Evolutionary conservation across 1,284 basidiomycete genomes (phyloP), one percentile per base, ranked within the genome.

Genomic region (Trametes sp.): DNA sequence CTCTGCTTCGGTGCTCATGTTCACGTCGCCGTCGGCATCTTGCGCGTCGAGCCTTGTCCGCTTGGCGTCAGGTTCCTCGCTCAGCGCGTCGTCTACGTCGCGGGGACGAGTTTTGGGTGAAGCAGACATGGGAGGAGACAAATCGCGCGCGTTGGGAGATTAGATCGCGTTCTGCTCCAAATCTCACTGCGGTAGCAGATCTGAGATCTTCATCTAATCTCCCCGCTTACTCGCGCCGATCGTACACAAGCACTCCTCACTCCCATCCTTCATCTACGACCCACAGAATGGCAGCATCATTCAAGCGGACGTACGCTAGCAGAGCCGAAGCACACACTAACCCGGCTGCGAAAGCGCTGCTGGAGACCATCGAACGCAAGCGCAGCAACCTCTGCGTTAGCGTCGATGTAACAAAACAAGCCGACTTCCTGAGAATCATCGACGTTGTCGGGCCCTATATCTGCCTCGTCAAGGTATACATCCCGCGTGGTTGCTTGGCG

Each of bases 381-480:
- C 83, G 91, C 74, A 87, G 93, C 28, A 99, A 99, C 76, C 87
- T 99, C 23, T 95, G 94, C 59, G 94, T 99, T 64, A 96, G 94
- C 70, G 95, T 99, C 29, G 98, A 99, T 80, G 95, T 99, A 41
- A 94, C 93, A 8, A 90, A 84, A 65, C 86, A 89, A 65, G 82
- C 82, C 21, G 91, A 95, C 71, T 90, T 98, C 70, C 83, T 99
- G 56, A 84, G 87, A 56, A 91, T 99, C 69, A 89, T 98, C 69
- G 90, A 96, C 68, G 85, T 87, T 24, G 96, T 98, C 62, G 97
- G 94, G 1, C 91, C 92, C 8, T 90, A 90, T 71, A 89, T 95
- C 68, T 98, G 95, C 82, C 87, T 98, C 65, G 88, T 99, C 82
- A 99, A 99, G 90, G 96, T 88, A 56, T n/a, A n/a, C n/a, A n/a